These are phyloP conservation scores for Rhizopus delemar DNA, from an alignment of 371 early-diverging fungal species.

Conservation along the genomic window DNA sequence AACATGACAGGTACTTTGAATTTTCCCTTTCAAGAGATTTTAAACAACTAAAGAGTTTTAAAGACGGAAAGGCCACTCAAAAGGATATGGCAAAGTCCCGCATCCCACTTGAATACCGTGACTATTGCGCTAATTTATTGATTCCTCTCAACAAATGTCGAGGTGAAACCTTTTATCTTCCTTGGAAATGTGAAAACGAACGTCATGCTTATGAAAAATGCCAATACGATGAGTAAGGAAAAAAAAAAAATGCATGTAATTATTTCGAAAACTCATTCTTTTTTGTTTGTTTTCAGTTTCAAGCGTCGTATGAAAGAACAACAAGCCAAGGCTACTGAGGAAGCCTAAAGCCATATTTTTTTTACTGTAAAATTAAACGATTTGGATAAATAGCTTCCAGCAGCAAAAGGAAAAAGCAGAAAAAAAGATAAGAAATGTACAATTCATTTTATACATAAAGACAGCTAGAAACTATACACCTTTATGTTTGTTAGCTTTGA, in stretches of 20 bases:
- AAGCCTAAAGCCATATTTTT: neutral
- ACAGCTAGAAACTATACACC: too few species aligned
- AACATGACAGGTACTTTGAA: too few species aligned
- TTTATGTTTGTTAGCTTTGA: too few species aligned
- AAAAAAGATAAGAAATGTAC: too few species aligned
- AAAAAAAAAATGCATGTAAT: neutral
- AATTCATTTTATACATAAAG: too few species aligned
- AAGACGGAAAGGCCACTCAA: constrained; percentile 84
- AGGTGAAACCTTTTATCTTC: constrained; percentile 79
- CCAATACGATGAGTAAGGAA: constrained; percentile 90
- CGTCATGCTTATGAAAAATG: constrained; percentile 91
- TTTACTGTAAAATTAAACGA: too few species aligned
- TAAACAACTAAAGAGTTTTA: too few species aligned
- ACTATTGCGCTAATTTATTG: constrained; percentile 91
- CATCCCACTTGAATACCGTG: constrained; percentile 87
- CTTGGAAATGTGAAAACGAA: constrained; percentile 93
- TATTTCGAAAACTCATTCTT: neutral
- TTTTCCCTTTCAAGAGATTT: too few species aligned
- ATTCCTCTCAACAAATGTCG: constrained; percentile 92
- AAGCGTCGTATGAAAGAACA: constrained; percentile 39
- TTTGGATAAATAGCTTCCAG: too few species aligned
- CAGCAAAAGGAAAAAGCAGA: too few species aligned
- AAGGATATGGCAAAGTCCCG: constrained; percentile 83
- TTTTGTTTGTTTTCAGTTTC: constrained; percentile 17
- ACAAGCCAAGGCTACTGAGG: constrained; percentile 29